These are phyloP conservation scores for Alternaria novae-zelandiae DNA, from an alignment of 2,329 filamentous ascomycete species.

Conservation along the genomic window DNA sequence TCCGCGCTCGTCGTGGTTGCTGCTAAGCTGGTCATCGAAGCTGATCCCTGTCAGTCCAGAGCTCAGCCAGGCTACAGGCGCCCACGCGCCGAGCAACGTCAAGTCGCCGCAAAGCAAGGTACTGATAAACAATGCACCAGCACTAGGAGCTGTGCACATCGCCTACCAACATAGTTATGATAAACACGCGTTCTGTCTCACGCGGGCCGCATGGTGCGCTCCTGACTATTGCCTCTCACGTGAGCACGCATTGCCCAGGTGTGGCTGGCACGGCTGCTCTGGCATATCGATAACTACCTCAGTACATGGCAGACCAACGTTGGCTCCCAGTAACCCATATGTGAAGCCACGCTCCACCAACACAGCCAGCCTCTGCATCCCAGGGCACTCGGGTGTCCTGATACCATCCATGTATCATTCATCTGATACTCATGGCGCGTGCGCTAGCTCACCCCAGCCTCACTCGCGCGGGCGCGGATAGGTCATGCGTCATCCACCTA, in stretches of 20 bases:
- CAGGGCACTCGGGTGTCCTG: background rate
- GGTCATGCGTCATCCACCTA: slow-evolving; percentile 30
- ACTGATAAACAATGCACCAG: slow-evolving; percentile 16
- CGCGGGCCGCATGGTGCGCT: slow-evolving; percentile 20
- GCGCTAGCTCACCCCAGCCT: slow-evolving; percentile 23
- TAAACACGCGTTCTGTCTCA: slow-evolving; percentile 20
- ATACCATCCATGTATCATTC: slow-evolving; percentile 5
- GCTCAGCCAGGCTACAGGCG: background rate
- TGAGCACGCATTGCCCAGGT: slow-evolving; percentile 1
- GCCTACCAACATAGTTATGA: slow-evolving; percentile 7
- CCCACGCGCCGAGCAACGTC: slow-evolving; percentile 10
- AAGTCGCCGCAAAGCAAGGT: background rate
- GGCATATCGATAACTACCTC: background rate
- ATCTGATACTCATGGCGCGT: slow-evolving; percentile 10
- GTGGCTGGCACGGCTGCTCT: slow-evolving; percentile 10
- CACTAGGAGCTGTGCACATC: slow-evolving; percentile 1
- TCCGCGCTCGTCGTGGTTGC: slow-evolving; percentile 6
- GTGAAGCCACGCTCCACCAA: background rate
- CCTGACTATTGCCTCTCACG: slow-evolving; percentile 27
- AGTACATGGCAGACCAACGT: background rate
- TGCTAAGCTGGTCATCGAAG: slow-evolving; percentile 21
- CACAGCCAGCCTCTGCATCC: background rate
- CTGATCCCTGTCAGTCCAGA: slow-evolving; percentile 5
- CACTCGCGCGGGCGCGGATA: slow-evolving; percentile 24
- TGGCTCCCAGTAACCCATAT: background rate